These are phyloP conservation scores for Scedosporium boydii DNA, from an alignment of 2,329 filamentous ascomycete species.

Conservation along the genomic window DNA sequence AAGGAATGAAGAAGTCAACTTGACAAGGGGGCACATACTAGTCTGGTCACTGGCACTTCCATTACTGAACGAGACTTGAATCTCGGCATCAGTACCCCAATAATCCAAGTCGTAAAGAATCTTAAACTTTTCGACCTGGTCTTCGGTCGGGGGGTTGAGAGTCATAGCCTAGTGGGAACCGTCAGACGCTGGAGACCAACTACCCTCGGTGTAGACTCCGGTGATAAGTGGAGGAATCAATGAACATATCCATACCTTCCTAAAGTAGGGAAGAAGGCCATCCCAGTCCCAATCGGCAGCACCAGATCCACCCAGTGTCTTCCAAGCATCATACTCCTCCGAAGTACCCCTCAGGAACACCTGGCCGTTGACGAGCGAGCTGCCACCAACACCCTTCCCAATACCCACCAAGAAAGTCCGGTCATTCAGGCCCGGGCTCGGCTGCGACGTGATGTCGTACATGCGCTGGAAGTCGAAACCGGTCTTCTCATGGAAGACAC, in stretches of 20 bases:
- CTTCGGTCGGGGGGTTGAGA: conserved; percentile 11
- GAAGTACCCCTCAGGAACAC: conserved; percentile 17
- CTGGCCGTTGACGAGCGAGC: conserved; percentile 18
- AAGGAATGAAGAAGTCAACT: background rate
- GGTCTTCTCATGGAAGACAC: background rate
- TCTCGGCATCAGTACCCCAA: conserved; percentile 12
- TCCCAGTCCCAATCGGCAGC: conserved; percentile 17
- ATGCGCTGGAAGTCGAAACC: conserved; percentile 10
- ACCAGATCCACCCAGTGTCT: conserved; percentile 1
- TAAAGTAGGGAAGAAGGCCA: conserved; percentile 18
- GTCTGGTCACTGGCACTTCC: conserved; percentile 7
- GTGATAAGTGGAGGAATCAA: too few species aligned
- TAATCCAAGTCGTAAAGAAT: conserved; percentile 13
- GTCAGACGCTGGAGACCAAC: too few species aligned
- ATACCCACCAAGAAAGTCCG: conserved; percentile 16
- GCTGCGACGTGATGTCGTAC: conserved; percentile 20
- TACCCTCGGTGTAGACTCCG: too few species aligned
- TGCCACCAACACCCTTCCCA: conserved; percentile 18
- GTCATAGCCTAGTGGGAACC: conserved; percentile 10
- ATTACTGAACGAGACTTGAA: conserved; percentile 8
- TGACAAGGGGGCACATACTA: background rate
- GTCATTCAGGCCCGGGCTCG: conserved; percentile 17
- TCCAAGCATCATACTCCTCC: conserved; percentile 19
- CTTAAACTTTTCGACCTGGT: conserved; percentile 11
- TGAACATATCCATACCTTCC: conserved; percentile 11